Evolutionary conservation across 257 asterid genomes (phyloP).

Genomic region (Scutellaria baicalensis): DNA sequence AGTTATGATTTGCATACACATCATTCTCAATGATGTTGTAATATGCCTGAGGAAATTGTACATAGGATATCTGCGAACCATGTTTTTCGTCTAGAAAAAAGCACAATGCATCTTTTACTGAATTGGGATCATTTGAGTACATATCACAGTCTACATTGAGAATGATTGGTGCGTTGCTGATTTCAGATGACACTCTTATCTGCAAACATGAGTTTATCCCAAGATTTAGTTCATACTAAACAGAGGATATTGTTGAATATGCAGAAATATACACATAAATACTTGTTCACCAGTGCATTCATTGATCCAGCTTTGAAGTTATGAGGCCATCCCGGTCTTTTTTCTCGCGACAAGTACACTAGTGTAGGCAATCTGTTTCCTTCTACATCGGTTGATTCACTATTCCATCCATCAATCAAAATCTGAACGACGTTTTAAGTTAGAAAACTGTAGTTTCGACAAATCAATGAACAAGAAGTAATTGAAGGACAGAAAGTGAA

Average conservation of each 20-base stretch:
- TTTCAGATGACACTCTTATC: constrained; percentile 69
- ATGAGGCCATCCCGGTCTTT: constrained; percentile 34
- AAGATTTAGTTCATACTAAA: neutral
- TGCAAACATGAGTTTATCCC: constrained; percentile 18
- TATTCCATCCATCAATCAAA: constrained; percentile 37
- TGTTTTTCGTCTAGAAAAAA: constrained; percentile 61
- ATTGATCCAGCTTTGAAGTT: constrained; percentile 57
- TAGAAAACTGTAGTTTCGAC: neutral
- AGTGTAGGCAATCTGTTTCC: constrained; percentile 36
- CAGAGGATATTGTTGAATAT: neutral
- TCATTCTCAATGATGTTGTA: constrained; percentile 48
- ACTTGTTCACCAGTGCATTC: constrained; percentile 40
- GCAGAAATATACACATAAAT: neutral
- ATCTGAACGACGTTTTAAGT: constrained; percentile 9
- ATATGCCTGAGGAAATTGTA: constrained; percentile 61
- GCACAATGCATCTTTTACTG: constrained; percentile 58
- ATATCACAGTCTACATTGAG: constrained; percentile 88
- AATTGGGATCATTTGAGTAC: constrained; percentile 72
- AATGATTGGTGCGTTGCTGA: constrained; percentile 77
- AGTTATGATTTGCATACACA: constrained; percentile 29
- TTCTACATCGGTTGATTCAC: constrained; percentile 18
- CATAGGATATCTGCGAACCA: constrained; percentile 43
- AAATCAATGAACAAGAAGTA: neutral
- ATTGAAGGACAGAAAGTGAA: no score
- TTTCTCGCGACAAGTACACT: constrained; percentile 47